phyloP scores from a whole-genome alignment of 2,329 filamentous ascomycete genomes.

The Thermoascus crustaceus region DNA sequence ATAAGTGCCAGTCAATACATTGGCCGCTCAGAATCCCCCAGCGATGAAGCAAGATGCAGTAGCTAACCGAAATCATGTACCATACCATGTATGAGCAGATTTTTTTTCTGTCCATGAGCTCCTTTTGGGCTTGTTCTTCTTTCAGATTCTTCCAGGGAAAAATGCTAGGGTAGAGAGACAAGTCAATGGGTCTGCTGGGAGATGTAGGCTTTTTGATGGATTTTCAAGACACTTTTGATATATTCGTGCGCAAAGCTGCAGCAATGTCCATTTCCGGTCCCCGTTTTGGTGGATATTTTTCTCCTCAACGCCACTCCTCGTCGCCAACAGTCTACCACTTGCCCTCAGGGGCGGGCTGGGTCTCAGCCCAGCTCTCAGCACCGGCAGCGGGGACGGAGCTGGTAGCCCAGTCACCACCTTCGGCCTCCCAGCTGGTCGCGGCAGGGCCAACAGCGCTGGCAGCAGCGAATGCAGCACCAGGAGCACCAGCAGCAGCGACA shows the following conservation, averaged over 20 bases:
- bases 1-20: slow-evolving; percentile 72
- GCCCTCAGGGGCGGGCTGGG: slow-evolving; percentile 23
- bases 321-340: slow-evolving; percentile 33
- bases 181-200: slow-evolving; percentile 25
- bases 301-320: slow-evolving; percentile 23
- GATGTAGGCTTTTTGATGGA: slow-evolving; percentile 10
- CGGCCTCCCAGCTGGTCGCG: slow-evolving; percentile 55
- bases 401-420: slow-evolving; percentile 46
- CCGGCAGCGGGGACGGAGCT: slow-evolving; percentile 32
- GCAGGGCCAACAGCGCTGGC: slow-evolving; percentile 59
- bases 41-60: slow-evolving; percentile 11
- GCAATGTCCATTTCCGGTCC: slow-evolving; percentile 15
- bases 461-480: slow-evolving; percentile 58
- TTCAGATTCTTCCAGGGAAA: slow-evolving; percentile 20
- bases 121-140: slow-evolving; percentile 21
- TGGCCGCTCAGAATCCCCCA: slow-evolving; percentile 20
- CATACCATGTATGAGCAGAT: slow-evolving; percentile 17
- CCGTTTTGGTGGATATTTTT: slow-evolving; percentile 17
- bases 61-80: slow-evolving; percentile 12
- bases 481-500: slow-evolving; percentile 56
- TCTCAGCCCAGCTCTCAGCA: slow-evolving; percentile 35
- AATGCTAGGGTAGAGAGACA: slow-evolving; percentile 31
- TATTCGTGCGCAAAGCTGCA: slow-evolving; percentile 3
- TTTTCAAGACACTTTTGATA: slow-evolving; percentile 14
- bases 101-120: slow-evolving; percentile 6